Percentiles rank a stretch among this genome's conserved stretches.
These are phyloP conservation scores for Cyamopsis tetragonoloba DNA, from an alignment of 306 rosid genomes.

Conservation along the genomic window DNA sequence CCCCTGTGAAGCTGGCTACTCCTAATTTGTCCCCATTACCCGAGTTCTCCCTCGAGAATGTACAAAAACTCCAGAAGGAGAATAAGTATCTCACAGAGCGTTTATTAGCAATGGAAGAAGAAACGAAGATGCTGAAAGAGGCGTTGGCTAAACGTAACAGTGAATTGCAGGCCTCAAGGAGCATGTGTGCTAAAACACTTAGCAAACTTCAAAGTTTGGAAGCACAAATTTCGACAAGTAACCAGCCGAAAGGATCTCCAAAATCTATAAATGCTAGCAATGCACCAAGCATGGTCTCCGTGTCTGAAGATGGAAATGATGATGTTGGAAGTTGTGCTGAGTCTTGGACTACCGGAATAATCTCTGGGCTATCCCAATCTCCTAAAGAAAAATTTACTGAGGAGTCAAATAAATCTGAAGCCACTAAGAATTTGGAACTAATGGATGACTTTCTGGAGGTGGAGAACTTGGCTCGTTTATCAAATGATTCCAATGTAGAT, in stretches of 20 bases:
- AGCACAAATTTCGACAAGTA: slow-evolving; percentile 53
- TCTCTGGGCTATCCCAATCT: slow-evolving; percentile 55
- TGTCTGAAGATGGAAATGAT: slow-evolving; percentile 95
- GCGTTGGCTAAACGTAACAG: slow-evolving; percentile 96
- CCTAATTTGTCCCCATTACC: slow-evolving; percentile 55
- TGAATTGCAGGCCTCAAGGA: slow-evolving; percentile 91
- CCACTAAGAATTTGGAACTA: slow-evolving; percentile 67
- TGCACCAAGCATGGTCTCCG: slow-evolving; percentile 78
- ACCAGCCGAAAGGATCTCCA: slow-evolving; percentile 72
- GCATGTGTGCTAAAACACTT: slow-evolving; percentile 76
- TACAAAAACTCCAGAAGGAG: slow-evolving; percentile 85
- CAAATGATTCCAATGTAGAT: slow-evolving; percentile 58
- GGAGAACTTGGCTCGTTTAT: slow-evolving; percentile 84
- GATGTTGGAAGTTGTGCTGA: slow-evolving; percentile 73
- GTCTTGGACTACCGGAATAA: slow-evolving; percentile 63
- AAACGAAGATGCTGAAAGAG: slow-evolving; percentile 96
- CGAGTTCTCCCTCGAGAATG: slow-evolving; percentile 68
- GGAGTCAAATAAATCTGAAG: slow-evolving; percentile 58
- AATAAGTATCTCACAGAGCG: slow-evolving; percentile 93
- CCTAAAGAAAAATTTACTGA: slow-evolving; percentile 57
- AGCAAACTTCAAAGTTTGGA: slow-evolving; percentile 81
- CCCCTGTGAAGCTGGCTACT: slow-evolving; percentile 68
- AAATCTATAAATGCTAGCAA: slow-evolving; percentile 68
- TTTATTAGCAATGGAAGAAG: slow-evolving; percentile 81
- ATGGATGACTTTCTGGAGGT: slow-evolving; percentile 99